Base-by-base conservation (phyloP, 2,329 filamentous ascomycete genomes). In the Calonectria hongkongensis region DNA sequence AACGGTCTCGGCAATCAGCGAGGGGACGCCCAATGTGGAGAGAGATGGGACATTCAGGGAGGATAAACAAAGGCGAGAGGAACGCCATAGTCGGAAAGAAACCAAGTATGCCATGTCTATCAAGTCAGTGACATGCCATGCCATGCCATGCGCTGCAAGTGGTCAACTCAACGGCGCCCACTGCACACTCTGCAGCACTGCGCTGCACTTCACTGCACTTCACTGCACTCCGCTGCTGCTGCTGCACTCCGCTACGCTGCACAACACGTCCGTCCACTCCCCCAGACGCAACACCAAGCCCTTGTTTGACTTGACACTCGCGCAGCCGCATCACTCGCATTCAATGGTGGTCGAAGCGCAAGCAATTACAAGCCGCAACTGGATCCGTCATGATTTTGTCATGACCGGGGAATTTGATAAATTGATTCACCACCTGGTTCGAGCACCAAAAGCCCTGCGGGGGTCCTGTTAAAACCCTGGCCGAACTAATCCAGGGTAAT, bases 21-120 rank as follows among this genome's bases (percentile, higher is more conserved):
- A n/a, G 21, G 48, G 33, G n/a, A 33, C 21, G 47, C 21, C 21
- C 21, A 36, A 43, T 12, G 58, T 27, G 15, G 58, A 30, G 39
- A 28, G 25, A 18, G 39, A 25, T 27, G 25, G 10, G 58, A 15
- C 39, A 62, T 45, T 58, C 33, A 64, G 47, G 67, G 58, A 56
- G 48, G 39, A 30, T 39, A 33, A 27, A 45, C 66, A 15, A 56
- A 64, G 33, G 39, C 25, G 43, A 60, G 47, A 47, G 58, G 58
- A 70, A 65, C 68, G 68, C 68, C 68, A 65, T 70, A 58, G 30
- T 51, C 66, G 36, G 36, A 21, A 48, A 58, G 30, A 21, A 21
- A n/a, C n/a, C 39, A 39, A 56, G 50, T 28, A 50, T n/a, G 39
- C 45, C 30, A 33, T 33, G 30, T 27, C 18, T 36, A 39, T n/a